A percentile compares a stretch with the other conserved stretches of the same genome.
phyloP scores from a whole-genome alignment of 2,329 filamentous ascomycete species.

The Falciphora oryzae region DNA sequence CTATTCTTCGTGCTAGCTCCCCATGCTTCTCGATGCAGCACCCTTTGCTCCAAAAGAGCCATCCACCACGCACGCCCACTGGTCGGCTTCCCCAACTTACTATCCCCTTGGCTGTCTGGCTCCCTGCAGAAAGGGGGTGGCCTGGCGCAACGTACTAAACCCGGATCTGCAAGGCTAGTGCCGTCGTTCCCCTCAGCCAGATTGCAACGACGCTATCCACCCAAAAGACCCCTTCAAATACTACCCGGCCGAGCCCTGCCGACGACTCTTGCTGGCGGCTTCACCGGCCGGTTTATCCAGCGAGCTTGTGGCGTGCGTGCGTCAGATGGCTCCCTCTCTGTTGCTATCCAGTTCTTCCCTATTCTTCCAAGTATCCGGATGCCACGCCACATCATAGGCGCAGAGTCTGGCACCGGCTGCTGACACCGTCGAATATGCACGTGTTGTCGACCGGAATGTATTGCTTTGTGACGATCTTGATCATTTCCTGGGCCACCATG shows the following conservation, averaged over 20 bases:
- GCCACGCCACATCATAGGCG: conserved; percentile 35
- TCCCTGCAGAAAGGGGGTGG: not conserved
- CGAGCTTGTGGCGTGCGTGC: too few species aligned
- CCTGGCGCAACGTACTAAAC: not conserved
- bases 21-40: too few species aligned
- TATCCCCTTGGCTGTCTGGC: conserved; percentile 1
- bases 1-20: too few species aligned
- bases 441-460: conserved; percentile 67
- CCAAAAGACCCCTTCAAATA: too few species aligned
- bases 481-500: conserved; percentile 92
- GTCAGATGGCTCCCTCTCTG: too few species aligned
- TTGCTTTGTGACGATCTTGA: conserved; percentile 77
- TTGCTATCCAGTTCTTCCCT: not conserved
- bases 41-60: too few species aligned
- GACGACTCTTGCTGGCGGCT: too few species aligned
- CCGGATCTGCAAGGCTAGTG: conserved; percentile 13
- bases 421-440: conserved; percentile 64
- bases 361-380: conserved; percentile 1
- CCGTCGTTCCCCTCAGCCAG: conserved; percentile 11
- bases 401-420: conserved; percentile 54
- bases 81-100: conserved; percentile 10
- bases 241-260: too few species aligned
- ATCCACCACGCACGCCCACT: too few species aligned
- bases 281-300: too few species aligned
- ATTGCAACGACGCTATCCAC: conserved; percentile 5